Conservation (phyloP, 2,329 filamentous ascomycete species). For the Fusarium sp. region DNA sequence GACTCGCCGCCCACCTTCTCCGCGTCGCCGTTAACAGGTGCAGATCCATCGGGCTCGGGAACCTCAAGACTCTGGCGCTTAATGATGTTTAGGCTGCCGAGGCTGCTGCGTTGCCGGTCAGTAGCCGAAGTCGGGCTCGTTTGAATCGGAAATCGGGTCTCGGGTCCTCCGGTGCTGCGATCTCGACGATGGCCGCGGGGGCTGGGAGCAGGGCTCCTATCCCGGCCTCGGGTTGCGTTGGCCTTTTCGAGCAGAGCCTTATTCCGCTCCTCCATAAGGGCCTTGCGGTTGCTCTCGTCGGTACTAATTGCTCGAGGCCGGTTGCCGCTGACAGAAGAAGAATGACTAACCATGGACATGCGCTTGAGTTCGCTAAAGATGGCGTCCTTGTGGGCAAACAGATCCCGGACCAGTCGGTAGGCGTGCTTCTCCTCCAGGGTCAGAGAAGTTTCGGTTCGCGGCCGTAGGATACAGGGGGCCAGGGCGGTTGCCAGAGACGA, state of each 20-base stretch:
- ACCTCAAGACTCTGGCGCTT: conserved; percentile 84
- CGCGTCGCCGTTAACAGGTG: conserved; percentile 57
- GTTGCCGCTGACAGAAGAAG: conserved; percentile 65
- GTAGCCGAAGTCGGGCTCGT: conserved; percentile 70
- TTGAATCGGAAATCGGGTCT: conserved; percentile 87
- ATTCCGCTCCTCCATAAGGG: conserved; percentile 93
- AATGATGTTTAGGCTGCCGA: conserved; percentile 61
- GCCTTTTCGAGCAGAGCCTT: conserved; percentile 80
- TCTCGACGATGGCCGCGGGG: conserved; percentile 79
- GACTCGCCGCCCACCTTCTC: conserved; percentile 39
- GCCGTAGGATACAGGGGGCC: conserved; percentile 88
- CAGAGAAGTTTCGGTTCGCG: conserved; percentile 86
- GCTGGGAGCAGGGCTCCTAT: conserved; percentile 77
- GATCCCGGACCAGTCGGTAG: conserved; percentile 88
- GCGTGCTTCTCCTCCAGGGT: conserved; percentile 97
- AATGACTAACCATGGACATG: conserved; percentile 77
- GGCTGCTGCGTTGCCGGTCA: conserved; percentile 62
- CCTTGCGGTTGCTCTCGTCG: conserved; percentile 94
- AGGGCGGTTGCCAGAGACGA: conserved; percentile 78
- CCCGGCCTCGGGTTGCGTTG: conserved; percentile 75
- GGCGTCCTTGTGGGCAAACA: conserved; percentile 92
- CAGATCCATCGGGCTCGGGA: conserved; percentile 68
- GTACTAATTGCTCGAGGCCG: conserved; percentile 90
- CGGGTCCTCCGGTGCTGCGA: conserved; percentile 77
- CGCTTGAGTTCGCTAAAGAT: conserved; percentile 98